Evolutionary conservation across 2,329 filamentous ascomycete species (phyloP), one percentile per base, ranked within the genome.

Genomic region (Colletotrichum zoysiae): DNA sequence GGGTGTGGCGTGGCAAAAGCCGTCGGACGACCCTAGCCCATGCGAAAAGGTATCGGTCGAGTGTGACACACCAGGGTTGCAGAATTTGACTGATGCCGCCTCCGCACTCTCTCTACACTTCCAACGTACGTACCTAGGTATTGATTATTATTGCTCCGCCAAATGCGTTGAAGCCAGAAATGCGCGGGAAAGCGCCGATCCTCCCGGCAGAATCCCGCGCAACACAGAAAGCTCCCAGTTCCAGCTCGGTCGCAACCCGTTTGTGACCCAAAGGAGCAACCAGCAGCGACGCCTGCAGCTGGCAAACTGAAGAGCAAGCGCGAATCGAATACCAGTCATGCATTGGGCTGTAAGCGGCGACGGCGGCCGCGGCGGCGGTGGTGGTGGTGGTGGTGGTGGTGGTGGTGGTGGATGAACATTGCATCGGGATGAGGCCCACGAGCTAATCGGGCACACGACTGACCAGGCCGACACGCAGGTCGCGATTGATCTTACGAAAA

Each of bases 1-100:
- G n/a, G 26, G 50, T 23, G 6, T 65, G 65, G 65, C 70, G 70
- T 71, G 70, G 67, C 67, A 33, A 73, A 73, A 66, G 33, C 30
- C 30, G 30, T 30, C 30, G 30, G 30, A 30, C 61, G 44, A 55
- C 65, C 65, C 50, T 67, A 71, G 67, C 67, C 67, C 67, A 71
- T 67, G 67, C 62, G 61, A 65, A 60, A 58, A 46, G 46, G n/a
- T 51, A 61, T 71, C 65, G 35, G 59, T 57, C 67, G 67, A 62
- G 67, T 71, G 70, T 67, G 70, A 73, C 70, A 61, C 62, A 58
- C 70, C 62, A 62, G 67, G 70, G 70, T 66, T 71, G 70, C 70
- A 73, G 67, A 73, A 71, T 66, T 71, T 63, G 70, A 71, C 67
- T 58, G 67, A 66, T 46, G 59, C 42, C 33, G 51, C 64, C 63